Base-by-base conservation (phyloP, 2,329 filamentous ascomycete species). In the Calonectria henricotiae region DNA sequence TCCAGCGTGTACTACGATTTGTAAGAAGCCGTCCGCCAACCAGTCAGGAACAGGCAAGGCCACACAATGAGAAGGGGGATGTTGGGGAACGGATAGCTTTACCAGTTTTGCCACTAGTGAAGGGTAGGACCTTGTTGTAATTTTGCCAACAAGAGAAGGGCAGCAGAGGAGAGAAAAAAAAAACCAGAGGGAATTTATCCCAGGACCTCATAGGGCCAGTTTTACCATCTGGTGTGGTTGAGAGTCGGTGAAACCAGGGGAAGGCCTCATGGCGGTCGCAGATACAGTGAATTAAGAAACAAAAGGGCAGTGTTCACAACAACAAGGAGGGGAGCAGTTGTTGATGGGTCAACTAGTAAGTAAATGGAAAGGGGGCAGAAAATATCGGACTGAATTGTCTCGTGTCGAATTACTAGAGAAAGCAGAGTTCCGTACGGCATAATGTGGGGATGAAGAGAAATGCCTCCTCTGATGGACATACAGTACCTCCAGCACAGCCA, bases 211-310 rank as follows among this genome's bases (percentile, higher is more conserved):
- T 25, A 43, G 37, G 54, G 9, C 43, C 37, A 27, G 25, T 39
- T 55, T 61, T 32, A 23, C 54, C 23, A 35, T 44, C 64, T 66
- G 64, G 47, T 39, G 60, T 63, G 66, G 60, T 68, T 13, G 35
- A 66, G 25, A 55, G 67, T 66, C 67, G 67, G 67, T 69, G 67
- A 69, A 54, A 62, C 12, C 46, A 69, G 54, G 66, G 61, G 67
- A 23, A 41, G 15, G 41, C 39, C 13, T 32, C 35, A 44, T 58
- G 15, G 9, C 15, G 35, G 64, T 62, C 13, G 43, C 51, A 65
- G 62, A 58, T 58, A 58, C 20, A 58, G 20, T 55, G 54, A 51
- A 51, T 44, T 20, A 51, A 35, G 11, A 27, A 39, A 35, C 49
- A 27, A 49, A 25, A 32, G 43, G 62, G 27, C 30, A 46, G 41